Conservation (phyloP, 768 basidiomycete species). For the Tremella mesenterica region DNA sequence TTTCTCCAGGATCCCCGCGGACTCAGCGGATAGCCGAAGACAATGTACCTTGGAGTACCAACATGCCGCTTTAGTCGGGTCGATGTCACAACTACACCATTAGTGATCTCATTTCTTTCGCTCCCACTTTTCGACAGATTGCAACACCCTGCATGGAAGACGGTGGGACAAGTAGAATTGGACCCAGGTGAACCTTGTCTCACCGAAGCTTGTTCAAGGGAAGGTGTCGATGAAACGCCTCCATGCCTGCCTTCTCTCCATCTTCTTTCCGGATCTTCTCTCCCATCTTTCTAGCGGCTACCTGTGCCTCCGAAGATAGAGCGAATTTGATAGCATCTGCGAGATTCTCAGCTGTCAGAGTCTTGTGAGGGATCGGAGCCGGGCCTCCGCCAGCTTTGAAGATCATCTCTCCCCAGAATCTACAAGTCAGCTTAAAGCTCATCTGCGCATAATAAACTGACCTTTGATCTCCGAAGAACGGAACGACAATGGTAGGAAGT, state of each 20-base stretch:
- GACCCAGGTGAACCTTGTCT: slow-evolving; percentile 3
- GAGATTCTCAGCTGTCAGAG: slow-evolving; percentile 50
- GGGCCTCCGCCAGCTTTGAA: slow-evolving; percentile 58
- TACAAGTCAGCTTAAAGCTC: slow-evolving; percentile 2
- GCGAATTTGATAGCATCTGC: slow-evolving; percentile 53
- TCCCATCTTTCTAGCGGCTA: slow-evolving; percentile 51
- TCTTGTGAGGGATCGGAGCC: slow-evolving; percentile 53
- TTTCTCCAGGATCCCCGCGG: slow-evolving; percentile 51
- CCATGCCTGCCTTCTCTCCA: slow-evolving; percentile 44
- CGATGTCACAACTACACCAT: slow-evolving; percentile 51
- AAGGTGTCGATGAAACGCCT: slow-evolving; percentile 56
- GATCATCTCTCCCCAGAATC: slow-evolving; percentile 54
- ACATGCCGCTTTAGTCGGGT: slow-evolving; percentile 50
- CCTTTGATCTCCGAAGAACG: slow-evolving; percentile 60
- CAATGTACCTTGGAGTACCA: slow-evolving; percentile 54
- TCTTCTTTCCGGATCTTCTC: slow-evolving; percentile 51
- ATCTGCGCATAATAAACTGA: slow-evolving; percentile 8
- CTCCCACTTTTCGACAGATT: neutral
- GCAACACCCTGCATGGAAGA: neutral
- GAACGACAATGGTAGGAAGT: slow-evolving; percentile 56
- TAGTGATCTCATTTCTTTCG: neutral
- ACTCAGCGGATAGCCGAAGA: slow-evolving; percentile 53
- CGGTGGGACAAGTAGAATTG: too few relatives aligned
- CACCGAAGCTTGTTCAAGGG: slow-evolving; percentile 57
- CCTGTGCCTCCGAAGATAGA: slow-evolving; percentile 49